Base-by-base conservation (phyloP, 495 filamentous ascomycete species). In the Neurospora sp. region DNA sequence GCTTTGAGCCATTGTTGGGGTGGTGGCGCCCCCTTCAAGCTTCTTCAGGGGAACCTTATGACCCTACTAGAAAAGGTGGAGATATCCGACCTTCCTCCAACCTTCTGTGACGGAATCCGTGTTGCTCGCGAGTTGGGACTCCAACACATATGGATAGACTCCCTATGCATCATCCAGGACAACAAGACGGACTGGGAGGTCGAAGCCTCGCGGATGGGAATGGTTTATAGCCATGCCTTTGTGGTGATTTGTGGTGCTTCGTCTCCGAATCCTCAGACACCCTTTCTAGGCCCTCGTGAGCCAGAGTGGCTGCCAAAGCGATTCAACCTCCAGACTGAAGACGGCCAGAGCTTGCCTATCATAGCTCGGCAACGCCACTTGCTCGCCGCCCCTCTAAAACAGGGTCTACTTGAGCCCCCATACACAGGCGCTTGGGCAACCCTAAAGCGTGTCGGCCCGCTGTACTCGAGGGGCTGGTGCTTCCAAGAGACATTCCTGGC, bases 81-180 rank as follows among this genome's bases (percentile, higher is more conserved):
- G 69, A 77, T 81, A 72, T 71, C 76, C 70, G 69, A 27, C 20
- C 48, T 82, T 48, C 75, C 78, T 2, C 73, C 71, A 14, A 79
- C 79, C 17, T 79, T 82, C 41, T 42, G 69, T 71, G 75, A 82
- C 65, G 78, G 79, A 10, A 79, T 81, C 22, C 37, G 72, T 9
- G 69, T 76, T 12, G 73, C 74, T n/a, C 72, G 69, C 39, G 40
- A 74, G 31, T 71, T 81, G 6, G 69, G 75, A 41, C 68, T 77
- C 35, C 72, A 68, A 6, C 78, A 79, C 48, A 68, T 82, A 40
- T 82, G 80, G 80, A 78, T 82, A 16, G 80, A 82, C 69, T 76
- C 74, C 2, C 72, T 82, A 2, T 82, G 80, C 73, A 81, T 82
- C 42, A 69, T 80, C 9, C 79, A 82, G 68, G 78, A 81, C 70